Conservation (phyloP, 495 filamentous ascomycete genomes). For the Penicillium odoratum region DNA sequence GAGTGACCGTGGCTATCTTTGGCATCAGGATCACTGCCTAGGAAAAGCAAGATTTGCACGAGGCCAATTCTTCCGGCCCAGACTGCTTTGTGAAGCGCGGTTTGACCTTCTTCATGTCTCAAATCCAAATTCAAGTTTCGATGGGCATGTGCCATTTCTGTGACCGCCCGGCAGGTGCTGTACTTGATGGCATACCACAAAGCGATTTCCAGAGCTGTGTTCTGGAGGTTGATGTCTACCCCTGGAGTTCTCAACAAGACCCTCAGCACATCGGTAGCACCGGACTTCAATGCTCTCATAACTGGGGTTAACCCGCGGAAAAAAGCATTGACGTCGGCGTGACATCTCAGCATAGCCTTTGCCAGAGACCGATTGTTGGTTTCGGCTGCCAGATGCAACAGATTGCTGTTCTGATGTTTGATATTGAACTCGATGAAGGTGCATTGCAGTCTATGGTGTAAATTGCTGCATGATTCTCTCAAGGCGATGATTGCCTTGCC, state of each 20-base stretch:
- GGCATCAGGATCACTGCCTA: slow-evolving; percentile 7
- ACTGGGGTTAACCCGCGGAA: slow-evolving; percentile 9
- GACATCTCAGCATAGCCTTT: slow-evolving; percentile 5
- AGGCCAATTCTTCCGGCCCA: slow-evolving; percentile 10
- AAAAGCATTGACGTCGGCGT: slow-evolving; percentile 16
- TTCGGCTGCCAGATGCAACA: slow-evolving; percentile 14
- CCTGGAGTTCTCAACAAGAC: slow-evolving; percentile 4
- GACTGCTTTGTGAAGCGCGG: slow-evolving; percentile 11
- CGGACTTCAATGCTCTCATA: slow-evolving; percentile 12
- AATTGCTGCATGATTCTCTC: neutral
- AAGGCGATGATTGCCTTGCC: neutral
- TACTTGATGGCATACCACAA: slow-evolving; percentile 16
- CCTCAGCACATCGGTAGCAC: slow-evolving; percentile 1
- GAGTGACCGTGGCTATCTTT: slow-evolving; percentile 14
- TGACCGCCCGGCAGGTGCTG: neutral
- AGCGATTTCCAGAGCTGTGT: slow-evolving; percentile 6
- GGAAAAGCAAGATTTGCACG: slow-evolving; percentile 9
- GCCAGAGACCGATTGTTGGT: slow-evolving; percentile 9
- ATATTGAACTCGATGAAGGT: slow-evolving; percentile 9
- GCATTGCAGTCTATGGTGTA: slow-evolving; percentile 2
- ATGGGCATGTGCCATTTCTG: neutral
- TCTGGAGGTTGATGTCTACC: slow-evolving; percentile 13
- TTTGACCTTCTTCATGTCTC: slow-evolving; percentile 5
- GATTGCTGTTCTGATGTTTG: slow-evolving; percentile 15
- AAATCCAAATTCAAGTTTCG: slow-evolving; percentile 4